Evolutionary conservation across 140 eudicot genomes (phyloP).

Genomic region (Ambrosia hybrid): DNA sequence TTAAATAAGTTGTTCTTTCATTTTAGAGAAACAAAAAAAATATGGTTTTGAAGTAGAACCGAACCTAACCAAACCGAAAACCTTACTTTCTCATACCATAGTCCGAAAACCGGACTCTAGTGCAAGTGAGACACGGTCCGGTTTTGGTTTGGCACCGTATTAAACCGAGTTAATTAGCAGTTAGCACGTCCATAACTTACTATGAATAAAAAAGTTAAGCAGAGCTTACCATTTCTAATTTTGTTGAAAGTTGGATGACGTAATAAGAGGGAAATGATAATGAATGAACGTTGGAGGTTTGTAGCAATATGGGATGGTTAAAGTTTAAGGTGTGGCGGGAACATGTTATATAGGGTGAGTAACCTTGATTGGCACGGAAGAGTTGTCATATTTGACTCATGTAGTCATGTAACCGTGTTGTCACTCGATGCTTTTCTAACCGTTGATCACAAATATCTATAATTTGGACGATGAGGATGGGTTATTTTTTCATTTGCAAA

Average conservation of each 20-base stretch:
- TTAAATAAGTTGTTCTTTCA: too few species aligned
- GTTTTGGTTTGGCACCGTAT: background rate
- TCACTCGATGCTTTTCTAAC: conserved; percentile 20
- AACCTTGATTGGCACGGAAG: conserved; percentile 12
- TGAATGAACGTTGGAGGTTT: background rate
- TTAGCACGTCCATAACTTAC: background rate
- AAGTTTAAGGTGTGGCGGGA: background rate
- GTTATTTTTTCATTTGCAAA: background rate
- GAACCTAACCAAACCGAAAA: too few species aligned
- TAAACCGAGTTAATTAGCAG: background rate
- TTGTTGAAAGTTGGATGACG: background rate
- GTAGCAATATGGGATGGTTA: background rate
- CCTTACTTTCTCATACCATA: too few species aligned
- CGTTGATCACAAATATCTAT: background rate
- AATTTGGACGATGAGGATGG: conserved; percentile 10
- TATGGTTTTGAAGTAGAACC: too few species aligned
- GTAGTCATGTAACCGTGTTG: background rate
- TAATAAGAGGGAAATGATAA: background rate
- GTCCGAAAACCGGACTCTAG: background rate
- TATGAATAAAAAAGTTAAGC: background rate
- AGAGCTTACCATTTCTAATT: conserved; percentile 15
- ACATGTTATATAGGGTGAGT: conserved; percentile 20
- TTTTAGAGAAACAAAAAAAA: too few species aligned
- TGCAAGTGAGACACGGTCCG: background rate
- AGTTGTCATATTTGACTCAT: conserved; percentile 19